Base-by-base conservation (phyloP, 164 flowering plant species). In the Tinospora cordifolia region DNA sequence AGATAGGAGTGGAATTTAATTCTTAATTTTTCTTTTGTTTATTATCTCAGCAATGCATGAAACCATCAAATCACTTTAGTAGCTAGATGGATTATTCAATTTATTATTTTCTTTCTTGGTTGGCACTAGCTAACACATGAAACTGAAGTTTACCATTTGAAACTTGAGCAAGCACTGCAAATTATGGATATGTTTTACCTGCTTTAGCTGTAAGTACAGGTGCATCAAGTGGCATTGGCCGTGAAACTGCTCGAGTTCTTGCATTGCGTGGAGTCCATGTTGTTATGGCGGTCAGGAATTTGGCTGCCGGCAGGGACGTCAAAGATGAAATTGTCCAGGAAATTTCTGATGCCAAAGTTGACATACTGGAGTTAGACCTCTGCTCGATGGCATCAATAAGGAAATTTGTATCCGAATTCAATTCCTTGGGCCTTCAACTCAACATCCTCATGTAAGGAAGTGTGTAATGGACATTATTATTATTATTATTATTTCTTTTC, bases 141-240 rank as follows among this genome's bases (percentile, higher is more conserved):
- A 2, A 30, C 36, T 30, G 36, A 30, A 30, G 36, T 30, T 30
- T 30, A 30, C 36, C 4, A 30, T 30, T 30, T 30, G 36, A 30
- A 30, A 30, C 36, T 30, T 1, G 36, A 30, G 4, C 36, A 30
- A 30, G 36, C 36, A 30, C 59, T n/a, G 59, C 59, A 17, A 51
- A 51, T 51, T 51, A 19, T 2, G 3, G 11, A 63, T 30, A 19
- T 36, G 11, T 63, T 36, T 13, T 63, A 19, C 40, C 15, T 26
- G 59, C 14, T 38, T 49, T 34, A 10, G 30, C 59, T 65, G 39
- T 66, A n/a, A 68, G 75, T 81, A 74, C 81, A 92, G 98, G 98
- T 66, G 94, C 96, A 68, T 84, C 97, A 41, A 87, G 88, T 81
- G 97, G 97, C 39, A 83, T 91, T 75, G 97, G 97, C 36, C 57